phyloP scores from a whole-genome alignment of 2,329 filamentous ascomycete species.

The Magnaporthiopsis incrustans region DNA sequence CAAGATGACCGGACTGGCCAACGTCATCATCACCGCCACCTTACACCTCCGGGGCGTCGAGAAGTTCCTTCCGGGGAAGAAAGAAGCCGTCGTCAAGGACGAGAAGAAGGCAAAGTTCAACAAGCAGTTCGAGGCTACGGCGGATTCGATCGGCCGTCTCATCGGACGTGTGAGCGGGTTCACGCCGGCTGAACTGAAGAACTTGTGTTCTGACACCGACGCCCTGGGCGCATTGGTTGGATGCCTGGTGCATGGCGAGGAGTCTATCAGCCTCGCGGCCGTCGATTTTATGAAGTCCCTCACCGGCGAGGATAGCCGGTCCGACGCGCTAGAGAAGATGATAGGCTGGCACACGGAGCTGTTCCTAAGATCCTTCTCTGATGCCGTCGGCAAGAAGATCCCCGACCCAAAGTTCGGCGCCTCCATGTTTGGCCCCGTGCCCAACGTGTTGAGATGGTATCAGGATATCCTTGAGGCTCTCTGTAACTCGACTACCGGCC shows the following conservation, averaged over 20 bases:
- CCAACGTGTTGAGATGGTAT: conserved; percentile 48
- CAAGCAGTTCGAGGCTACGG: conserved; percentile 48
- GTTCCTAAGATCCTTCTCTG: conserved; percentile 36
- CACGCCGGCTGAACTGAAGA: conserved; percentile 56
- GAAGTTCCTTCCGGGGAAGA: conserved; percentile 53
- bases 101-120: conserved; percentile 66
- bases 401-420: background rate
- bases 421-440: conserved; percentile 38
- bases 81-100: conserved; percentile 29
- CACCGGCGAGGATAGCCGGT: conserved; percentile 54
- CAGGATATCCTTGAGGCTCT: conserved; percentile 49
- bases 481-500: conserved; percentile 46
- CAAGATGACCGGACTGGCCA: conserved; percentile 60
- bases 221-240: conserved; percentile 67
- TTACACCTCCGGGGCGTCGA: conserved; percentile 68
- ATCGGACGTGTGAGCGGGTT: conserved; percentile 77
- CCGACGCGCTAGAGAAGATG: conserved; percentile 40
- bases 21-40: conserved; percentile 63
- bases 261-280: conserved; percentile 70
- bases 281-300: conserved; percentile 77
- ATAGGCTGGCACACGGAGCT: conserved; percentile 35
- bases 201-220: conserved; percentile 55
- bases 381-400: conserved; percentile 26
- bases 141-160: conserved; percentile 59
- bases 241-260: conserved; percentile 72